Evolutionary conservation across 371 early-diverging fungal species (phyloP).

Genomic region (Lichtheimia ramosa): DNA sequence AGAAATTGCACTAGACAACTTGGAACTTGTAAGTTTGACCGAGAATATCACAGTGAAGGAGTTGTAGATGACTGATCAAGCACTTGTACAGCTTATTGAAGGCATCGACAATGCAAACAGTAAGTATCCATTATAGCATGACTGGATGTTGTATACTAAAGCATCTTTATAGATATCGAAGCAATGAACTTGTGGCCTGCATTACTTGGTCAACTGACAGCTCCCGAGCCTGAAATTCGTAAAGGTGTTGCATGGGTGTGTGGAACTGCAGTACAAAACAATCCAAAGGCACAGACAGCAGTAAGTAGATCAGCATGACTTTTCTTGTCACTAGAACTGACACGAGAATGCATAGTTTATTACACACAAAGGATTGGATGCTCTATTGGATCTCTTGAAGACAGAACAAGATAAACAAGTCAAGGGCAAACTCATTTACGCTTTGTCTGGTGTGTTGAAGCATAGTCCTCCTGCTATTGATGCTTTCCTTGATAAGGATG

Average conservation of each 20-base stretch:
- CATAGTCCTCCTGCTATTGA: slow-evolving; percentile 63
- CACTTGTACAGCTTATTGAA: slow-evolving; percentile 84
- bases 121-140: slow-evolving; percentile 30
- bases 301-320: slow-evolving; percentile 36
- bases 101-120: slow-evolving; percentile 93
- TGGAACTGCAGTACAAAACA: slow-evolving; percentile 94
- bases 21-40: slow-evolving; percentile 77
- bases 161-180: slow-evolving; percentile 82
- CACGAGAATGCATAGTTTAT: slow-evolving; percentile 54
- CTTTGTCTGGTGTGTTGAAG: slow-evolving; percentile 76
- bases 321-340: background rate
- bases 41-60: too few species aligned
- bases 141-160: too few species aligned
- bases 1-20: slow-evolving; percentile 84
- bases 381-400: slow-evolving; percentile 54
- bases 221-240: slow-evolving; percentile 61
- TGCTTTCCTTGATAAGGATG: slow-evolving; percentile 56
- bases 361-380: slow-evolving; percentile 56
- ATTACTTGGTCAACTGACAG: slow-evolving; percentile 60
- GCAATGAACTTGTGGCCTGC: slow-evolving; percentile 89
- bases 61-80: too few species aligned
- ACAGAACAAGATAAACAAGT: slow-evolving; percentile 57
- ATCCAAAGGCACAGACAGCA: slow-evolving; percentile 80
- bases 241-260: slow-evolving; percentile 86
- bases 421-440: slow-evolving; percentile 76